A percentile compares a stretch with the other conserved stretches of the same genome.
These are phyloP conservation scores for Alternaria sp. DNA, from an alignment of 2,329 filamentous ascomycete species.

Conservation along the genomic window DNA sequence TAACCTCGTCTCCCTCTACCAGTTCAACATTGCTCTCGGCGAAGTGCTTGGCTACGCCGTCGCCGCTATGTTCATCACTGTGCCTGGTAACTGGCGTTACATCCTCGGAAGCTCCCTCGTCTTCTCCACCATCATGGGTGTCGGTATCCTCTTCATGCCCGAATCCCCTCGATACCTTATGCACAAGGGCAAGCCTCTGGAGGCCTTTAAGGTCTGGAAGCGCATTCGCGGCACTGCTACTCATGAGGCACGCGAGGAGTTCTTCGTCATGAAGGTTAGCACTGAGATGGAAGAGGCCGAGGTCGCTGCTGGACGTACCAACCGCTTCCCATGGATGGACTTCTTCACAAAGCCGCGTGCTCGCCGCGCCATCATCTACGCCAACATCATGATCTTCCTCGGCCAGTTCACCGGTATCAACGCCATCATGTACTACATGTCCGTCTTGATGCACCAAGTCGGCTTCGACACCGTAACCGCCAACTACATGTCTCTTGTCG, in stretches of 20 bases:
- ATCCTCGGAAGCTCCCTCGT: conserved; percentile 75
- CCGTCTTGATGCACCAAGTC: conserved; percentile 69
- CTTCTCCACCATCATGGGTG: conserved; percentile 68
- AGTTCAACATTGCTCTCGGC: conserved; percentile 77
- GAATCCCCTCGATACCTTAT: conserved; percentile 73
- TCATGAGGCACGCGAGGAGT: conserved; percentile 69
- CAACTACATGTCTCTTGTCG: conserved; percentile 75
- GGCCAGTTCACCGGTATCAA: conserved; percentile 76
- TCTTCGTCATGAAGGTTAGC: conserved; percentile 73
- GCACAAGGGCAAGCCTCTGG: conserved; percentile 67
- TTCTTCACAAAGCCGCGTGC: conserved; percentile 73
- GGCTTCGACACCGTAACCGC: conserved; percentile 68
- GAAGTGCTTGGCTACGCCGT: conserved; percentile 77
- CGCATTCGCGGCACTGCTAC: conserved; percentile 68
- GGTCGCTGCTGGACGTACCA: conserved; percentile 59
- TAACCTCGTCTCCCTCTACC: conserved; percentile 76
- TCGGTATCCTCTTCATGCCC: conserved; percentile 74
- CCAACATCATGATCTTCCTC: conserved; percentile 76
- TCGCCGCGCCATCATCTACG: conserved; percentile 64
- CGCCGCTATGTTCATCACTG: conserved; percentile 74
- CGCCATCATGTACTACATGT: conserved; percentile 76
- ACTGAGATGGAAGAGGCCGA: conserved; percentile 63
- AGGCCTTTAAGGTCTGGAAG: conserved; percentile 74
- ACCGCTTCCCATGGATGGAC: conserved; percentile 72
- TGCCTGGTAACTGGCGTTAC: conserved; percentile 74